Base-by-base conservation (phyloP, 768 basidiomycete species). In the Phallus indusiatus region DNA sequence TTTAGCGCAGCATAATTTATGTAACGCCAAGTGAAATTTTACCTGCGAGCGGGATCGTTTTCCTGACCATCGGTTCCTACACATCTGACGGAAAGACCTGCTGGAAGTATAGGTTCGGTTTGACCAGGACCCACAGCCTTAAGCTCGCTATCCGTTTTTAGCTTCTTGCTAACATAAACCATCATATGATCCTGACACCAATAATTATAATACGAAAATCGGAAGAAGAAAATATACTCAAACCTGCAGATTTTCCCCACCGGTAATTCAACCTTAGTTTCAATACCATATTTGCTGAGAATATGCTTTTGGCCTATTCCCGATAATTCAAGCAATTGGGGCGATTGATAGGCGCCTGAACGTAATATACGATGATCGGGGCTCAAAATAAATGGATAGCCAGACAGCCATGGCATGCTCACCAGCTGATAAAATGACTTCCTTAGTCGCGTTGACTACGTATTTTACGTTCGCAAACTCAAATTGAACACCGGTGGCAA, bases 171-270 rank as follows among this genome's bases (percentile, higher is more conserved):
- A 42, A 42, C n/a, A n/a, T 42, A 42, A 12, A 42, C 42, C 42
- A 42, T 42, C 42, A 42, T 42, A 42, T 42, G 42, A n/a, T 42
- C 42, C 42, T 42, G n/a, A 42, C n/a, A 5, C 42, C 4, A 42
- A 42, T 2, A 42, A 42, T 14, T 14, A 10, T 5, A 42, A 10
- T n/a, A 42, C 9, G n/a, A 10, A 42, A n/a, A 42, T 14, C n/a
- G 12, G 42, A 10, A 42, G 14, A 42, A 14, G 42, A 42, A 42
- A 42, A 14, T 42, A 42, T 5, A 12, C 42, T 42, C 42, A 42
- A 10, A 42, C 76, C 64, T 78, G 78, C 53, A 77, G 62, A 62
- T 88, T 80, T 66, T 86, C 84, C 11, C 90, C 89, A 94, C 89
- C 1, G 87, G 86, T 12, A 90, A 78, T 55, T 88, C 81, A 14